Percentiles rank a stretch among this genome's conserved stretches.
phyloP scores from a whole-genome alignment of 1,284 basidiomycete genomes.

The Mycena citricolor region DNA sequence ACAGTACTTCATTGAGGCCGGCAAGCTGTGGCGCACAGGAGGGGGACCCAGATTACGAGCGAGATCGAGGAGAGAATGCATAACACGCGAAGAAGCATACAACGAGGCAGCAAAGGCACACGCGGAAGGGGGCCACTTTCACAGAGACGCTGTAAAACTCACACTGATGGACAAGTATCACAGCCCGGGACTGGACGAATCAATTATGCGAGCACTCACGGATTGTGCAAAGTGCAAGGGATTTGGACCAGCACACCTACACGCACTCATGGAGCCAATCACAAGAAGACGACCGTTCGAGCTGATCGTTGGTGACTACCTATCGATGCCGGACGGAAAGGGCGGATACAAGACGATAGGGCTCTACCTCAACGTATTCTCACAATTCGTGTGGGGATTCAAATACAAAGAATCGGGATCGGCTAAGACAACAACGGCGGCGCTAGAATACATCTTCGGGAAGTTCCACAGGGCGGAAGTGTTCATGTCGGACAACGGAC shows the following conservation, averaged over 20 bases:
- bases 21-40: constrained; percentile 31
- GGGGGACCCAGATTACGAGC: constrained; percentile 19
- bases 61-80: constrained; percentile 20
- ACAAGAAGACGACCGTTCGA: constrained; percentile 35
- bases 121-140: constrained; percentile 28
- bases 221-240: constrained; percentile 31
- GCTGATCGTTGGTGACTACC: constrained; percentile 34
- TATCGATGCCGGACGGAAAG: constrained; percentile 33
- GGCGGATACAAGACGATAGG: constrained; percentile 26
- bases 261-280: constrained; percentile 36
- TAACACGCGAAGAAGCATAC: constrained; percentile 22
- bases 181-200: constrained; percentile 31
- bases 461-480: constrained; percentile 28
- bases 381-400: constrained; percentile 4
- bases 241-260: constrained; percentile 28
- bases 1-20: constrained; percentile 32
- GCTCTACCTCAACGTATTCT: constrained; percentile 5
- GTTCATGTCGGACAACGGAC: constrained; percentile 39
- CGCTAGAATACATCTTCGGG: constrained; percentile 26
- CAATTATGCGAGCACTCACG: constrained; percentile 30
- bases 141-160: constrained; percentile 30
- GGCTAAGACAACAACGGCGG: constrained; percentile 25
- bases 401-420: constrained; percentile 5
- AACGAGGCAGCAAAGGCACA: constrained; percentile 24
- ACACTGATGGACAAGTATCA: constrained; percentile 27